Conservation (phyloP, 257 asterid genomes). For the Orobanche coerulescens region DNA sequence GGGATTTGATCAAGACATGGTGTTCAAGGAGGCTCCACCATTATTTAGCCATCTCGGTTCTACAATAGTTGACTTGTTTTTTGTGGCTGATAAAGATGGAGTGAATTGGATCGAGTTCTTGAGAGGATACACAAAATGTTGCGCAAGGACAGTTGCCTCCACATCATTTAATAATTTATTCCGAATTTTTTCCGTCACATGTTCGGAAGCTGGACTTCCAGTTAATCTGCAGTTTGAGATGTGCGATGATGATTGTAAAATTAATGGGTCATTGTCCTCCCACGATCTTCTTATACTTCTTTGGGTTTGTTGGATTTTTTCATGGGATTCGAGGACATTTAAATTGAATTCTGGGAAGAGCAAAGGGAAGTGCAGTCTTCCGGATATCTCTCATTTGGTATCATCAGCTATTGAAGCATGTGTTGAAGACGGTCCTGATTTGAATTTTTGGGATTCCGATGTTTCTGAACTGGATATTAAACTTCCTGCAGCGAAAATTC, state of each 20-base stretch:
- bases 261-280: constrained; percentile 51
- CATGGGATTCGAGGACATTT: constrained; percentile 53
- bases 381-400: constrained; percentile 68
- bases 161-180: constrained; percentile 46
- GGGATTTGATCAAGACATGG: constrained; percentile 28
- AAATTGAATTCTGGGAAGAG: constrained; percentile 23
- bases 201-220: constrained; percentile 63
- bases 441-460: constrained; percentile 48
- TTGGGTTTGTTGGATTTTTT: constrained; percentile 57
- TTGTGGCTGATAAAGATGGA: constrained; percentile 54
- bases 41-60: constrained; percentile 56
- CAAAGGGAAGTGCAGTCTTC: constrained; percentile 36
- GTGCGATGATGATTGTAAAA: constrained; percentile 55
- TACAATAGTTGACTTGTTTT: constrained; percentile 60
- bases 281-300: constrained; percentile 47
- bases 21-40: constrained; percentile 40
- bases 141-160: constrained; percentile 61
- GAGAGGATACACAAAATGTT: constrained; percentile 67
- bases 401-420: constrained; percentile 57
- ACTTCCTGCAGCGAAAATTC: constrained; percentile 58
- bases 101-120: constrained; percentile 72
- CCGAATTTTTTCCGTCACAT: constrained; percentile 37
- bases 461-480: constrained; percentile 39
- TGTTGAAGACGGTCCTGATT: constrained; percentile 32
- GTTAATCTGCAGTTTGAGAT: constrained; percentile 49